Base-by-base conservation (phyloP, 331 rosid species). In the Telfairia occidentalis region DNA sequence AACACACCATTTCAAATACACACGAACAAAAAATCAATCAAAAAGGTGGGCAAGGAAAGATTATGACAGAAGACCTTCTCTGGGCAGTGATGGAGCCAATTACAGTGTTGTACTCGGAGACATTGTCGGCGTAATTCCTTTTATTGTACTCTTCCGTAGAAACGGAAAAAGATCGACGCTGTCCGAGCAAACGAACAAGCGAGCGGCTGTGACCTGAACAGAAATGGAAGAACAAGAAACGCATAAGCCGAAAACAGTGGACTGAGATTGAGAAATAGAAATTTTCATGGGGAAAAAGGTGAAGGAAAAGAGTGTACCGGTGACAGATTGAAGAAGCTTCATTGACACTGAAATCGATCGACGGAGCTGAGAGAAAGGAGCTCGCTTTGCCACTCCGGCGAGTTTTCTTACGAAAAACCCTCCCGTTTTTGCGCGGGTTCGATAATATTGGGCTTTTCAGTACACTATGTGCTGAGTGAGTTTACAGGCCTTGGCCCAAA, bases 101-200 rank as follows among this genome's bases (percentile, higher is more conserved):
- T 10, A 91, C 97, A 26, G 93, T 89, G 85, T 88, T 91, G 85
- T 95, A 95, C 81, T 95, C 97, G 37, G 88, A 50, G 64, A 86
- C 85, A 73, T 91, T 91, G 78, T 77, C 82, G 21, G 98, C 97
- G 49, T 95, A 95, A 80, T 95, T 95, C 59, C 93, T 82, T 83
- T 79, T 87, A 16, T 57, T 63, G 80, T 88, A 85, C 16, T 85
- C 90, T 74, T 86, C 96, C 1, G 96, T 57, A 19, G 86, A 30
- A 67, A 81, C 86, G 4, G 83, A 64, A 52, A 76, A 87, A 78
- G 71, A 77, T 69, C 96, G 86, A 63, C 81, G 84, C 73, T 84
- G 82, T 23, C 93, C 89, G 34, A 83, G 75, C 7, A 78, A 77
- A 64, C 86, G 89, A 59, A 74, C 74, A 75, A 79, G 75, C 9